Conservation (phyloP, 2,329 filamentous ascomycete genomes). For the Tolypocladium amazonense region DNA sequence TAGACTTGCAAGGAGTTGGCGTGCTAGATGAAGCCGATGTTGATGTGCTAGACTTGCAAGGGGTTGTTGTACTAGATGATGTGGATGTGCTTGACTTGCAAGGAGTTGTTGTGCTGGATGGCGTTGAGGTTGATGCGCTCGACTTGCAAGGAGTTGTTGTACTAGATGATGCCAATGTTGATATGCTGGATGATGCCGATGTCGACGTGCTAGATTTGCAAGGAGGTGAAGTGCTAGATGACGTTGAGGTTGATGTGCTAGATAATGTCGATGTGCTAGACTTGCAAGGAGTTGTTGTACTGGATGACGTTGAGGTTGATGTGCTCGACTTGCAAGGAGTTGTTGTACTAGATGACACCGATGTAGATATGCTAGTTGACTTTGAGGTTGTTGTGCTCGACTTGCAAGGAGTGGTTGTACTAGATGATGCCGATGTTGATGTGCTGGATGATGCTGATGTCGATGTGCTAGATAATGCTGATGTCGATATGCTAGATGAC, state of each 20-base stretch:
- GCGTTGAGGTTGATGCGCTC: neutral
- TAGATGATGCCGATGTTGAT: no score
- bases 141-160: neutral
- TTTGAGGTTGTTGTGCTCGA: neutral
- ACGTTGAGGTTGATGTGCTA: neutral
- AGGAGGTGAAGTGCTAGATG: neutral
- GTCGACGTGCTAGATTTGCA: neutral
- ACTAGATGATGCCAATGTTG: no score
- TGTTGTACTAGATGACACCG: neutral
- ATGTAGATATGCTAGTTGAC: neutral
- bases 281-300: neutral
- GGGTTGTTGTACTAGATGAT: neutral
- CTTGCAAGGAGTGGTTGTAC: no score
- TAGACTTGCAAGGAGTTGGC: neutral
- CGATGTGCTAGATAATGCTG: neutral
- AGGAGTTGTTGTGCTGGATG: neutral
- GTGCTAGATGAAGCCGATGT: neutral
- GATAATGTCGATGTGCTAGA: no score
- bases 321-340: neutral
- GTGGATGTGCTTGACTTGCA: neutral
- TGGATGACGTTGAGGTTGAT: neutral
- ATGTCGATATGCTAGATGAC: neutral
- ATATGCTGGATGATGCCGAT: neutral
- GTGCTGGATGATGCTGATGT: neutral
- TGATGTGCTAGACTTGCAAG: neutral